Evolutionary conservation across 2,329 filamentous ascomycete genomes (phyloP).

Genomic region (Knufia fluminis): DNA sequence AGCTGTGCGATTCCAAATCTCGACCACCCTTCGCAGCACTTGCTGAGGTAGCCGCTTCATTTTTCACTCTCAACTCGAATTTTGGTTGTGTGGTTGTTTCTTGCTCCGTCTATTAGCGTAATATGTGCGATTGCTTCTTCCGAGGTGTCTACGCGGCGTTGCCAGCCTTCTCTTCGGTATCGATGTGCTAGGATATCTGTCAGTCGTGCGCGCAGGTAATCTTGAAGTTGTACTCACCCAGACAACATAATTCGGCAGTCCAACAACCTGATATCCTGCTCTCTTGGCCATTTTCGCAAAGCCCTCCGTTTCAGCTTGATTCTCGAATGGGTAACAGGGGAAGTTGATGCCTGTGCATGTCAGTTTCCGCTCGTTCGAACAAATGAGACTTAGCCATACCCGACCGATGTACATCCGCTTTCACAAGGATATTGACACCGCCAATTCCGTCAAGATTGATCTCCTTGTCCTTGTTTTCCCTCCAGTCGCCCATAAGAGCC

Average conservation of each 20-base stretch:
- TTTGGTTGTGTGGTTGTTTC: neutral
- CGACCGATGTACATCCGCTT: constrained; percentile 92
- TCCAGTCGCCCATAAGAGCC: constrained; percentile 85
- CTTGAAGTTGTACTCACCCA: constrained; percentile 45
- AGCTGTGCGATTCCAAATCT: neutral
- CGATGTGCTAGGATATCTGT: constrained; percentile 53
- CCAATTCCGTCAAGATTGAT: constrained; percentile 91
- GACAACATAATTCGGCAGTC: constrained; percentile 92
- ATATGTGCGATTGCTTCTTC: neutral
- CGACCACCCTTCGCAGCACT: constrained; percentile 11
- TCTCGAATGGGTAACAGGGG: constrained; percentile 91
- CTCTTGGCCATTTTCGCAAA: constrained; percentile 98
- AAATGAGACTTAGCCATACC: constrained; percentile 44
- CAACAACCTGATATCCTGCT: constrained; percentile 84
- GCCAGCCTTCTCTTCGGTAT: constrained; percentile 87
- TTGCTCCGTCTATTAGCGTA: neutral
- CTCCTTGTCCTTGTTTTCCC: constrained; percentile 83
- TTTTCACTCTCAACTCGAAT: neutral
- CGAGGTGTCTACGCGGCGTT: constrained; percentile 40
- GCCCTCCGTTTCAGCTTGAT: constrained; percentile 96
- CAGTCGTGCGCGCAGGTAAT: neutral
- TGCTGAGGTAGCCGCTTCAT: constrained; percentile 6
- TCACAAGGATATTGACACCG: constrained; percentile 94
- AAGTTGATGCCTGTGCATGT: constrained; percentile 75
- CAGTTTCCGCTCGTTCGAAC: neutral